Percentiles rank a stretch among this genome's conserved stretches.
phyloP scores from a whole-genome alignment of 1,284 basidiomycete genomes.

The Marasmius tenuissimus region DNA sequence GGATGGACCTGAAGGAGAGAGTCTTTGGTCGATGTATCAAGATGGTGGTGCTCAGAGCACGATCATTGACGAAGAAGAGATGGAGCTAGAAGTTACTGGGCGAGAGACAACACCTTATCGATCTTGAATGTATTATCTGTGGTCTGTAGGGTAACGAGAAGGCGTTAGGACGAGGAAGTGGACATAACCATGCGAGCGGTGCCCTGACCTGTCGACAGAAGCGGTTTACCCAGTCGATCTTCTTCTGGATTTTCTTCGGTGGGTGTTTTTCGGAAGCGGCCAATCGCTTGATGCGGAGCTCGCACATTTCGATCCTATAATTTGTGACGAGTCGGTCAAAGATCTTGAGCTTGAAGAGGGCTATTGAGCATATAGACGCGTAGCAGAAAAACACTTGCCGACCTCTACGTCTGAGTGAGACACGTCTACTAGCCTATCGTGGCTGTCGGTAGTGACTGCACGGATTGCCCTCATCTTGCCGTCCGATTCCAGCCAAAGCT shows the following conservation, averaged over 20 bases:
- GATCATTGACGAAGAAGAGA: conserved; percentile 46
- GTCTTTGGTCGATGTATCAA: conserved; percentile 69
- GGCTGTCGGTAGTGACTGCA: conserved; percentile 13
- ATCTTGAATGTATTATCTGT: conserved; percentile 1
- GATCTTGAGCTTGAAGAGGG: conserved; percentile 33
- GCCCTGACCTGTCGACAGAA: conserved; percentile 40
- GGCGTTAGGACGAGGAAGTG: not conserved
- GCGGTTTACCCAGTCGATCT: conserved; percentile 39
- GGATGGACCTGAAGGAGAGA: conserved; percentile 75
- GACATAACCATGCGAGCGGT: not conserved
- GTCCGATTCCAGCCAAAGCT: conserved; percentile 55
- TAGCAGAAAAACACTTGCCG: not conserved
- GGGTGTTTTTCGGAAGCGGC: conserved; percentile 30
- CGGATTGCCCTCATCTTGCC: conserved; percentile 35
- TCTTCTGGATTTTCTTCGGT: conserved; percentile 26
- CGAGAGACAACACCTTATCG: not conserved
- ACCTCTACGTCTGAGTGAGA: conserved; percentile 10
- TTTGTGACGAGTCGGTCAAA: conserved; percentile 44
- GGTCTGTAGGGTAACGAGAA: not conserved
- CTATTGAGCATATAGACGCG: conserved; percentile 9
- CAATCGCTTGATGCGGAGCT: conserved; percentile 45
- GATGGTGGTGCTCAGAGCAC: conserved; percentile 36
- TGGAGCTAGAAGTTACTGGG: conserved; percentile 38
- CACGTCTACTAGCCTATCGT: conserved; percentile 18
- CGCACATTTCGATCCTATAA: conserved; percentile 56